phyloP scores from a whole-genome alignment of 805 yeast genomes.

The Kluyveromyces siamensis region DNA sequence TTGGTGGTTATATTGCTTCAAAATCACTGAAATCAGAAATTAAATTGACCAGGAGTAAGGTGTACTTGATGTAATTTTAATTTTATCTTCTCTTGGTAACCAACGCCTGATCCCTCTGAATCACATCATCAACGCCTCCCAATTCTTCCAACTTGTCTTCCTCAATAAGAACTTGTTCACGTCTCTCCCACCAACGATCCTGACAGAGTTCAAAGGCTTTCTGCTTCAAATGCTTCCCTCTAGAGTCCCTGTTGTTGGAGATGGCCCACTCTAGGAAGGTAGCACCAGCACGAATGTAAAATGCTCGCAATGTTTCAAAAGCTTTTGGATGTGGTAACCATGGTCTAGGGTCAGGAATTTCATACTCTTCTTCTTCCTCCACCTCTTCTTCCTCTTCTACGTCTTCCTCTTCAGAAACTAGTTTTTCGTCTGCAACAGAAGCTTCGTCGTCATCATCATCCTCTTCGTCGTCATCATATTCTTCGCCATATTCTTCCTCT shows the following conservation, averaged over 20 bases:
- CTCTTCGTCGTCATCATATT: constrained; percentile 61
- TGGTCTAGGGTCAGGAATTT: constrained; percentile 84
- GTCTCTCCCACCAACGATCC: constrained; percentile 97
- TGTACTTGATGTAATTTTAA: neutral
- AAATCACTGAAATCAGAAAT: no score
- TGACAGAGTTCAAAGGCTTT: constrained; percentile 87
- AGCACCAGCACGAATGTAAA: constrained; percentile 80
- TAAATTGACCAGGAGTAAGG: neutral
- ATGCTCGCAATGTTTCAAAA: constrained; percentile 74
- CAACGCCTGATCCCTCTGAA: constrained; percentile 58
- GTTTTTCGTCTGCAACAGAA: constrained; percentile 33
- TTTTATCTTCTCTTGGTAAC: constrained; percentile 45
- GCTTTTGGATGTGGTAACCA: constrained; percentile 97
- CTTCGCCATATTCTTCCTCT: constrained; percentile 53
- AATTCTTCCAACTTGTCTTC: constrained; percentile 86
- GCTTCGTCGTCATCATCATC: constrained; percentile 59
- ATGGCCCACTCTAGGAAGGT: constrained; percentile 89
- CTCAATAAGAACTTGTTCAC: constrained; percentile 80
- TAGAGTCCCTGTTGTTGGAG: constrained; percentile 70
- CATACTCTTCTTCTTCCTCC: constrained; percentile 50
- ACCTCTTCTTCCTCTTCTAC: constrained; percentile 65
- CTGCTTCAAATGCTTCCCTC: constrained; percentile 84
- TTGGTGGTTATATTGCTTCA: no score
- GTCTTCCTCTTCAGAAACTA: constrained; percentile 42
- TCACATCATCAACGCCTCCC: constrained; percentile 83